Conservation (phyloP, 2,329 filamentous ascomycete genomes). For the Esteya vermicola region DNA sequence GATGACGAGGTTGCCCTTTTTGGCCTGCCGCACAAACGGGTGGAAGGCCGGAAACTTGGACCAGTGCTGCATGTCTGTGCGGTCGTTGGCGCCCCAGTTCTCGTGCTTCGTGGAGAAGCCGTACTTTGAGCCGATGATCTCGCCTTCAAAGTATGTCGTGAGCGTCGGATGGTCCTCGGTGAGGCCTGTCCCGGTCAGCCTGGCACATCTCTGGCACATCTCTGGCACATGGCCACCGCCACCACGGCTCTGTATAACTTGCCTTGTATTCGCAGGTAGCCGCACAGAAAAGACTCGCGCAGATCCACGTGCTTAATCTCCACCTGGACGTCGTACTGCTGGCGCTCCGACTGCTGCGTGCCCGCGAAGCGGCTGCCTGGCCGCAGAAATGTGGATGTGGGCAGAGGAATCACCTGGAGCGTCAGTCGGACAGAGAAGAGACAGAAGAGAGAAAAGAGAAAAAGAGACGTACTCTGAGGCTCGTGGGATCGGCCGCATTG, state of each 20-base stretch:
- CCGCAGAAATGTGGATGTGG: constrained; percentile 75
- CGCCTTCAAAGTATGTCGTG: constrained; percentile 95
- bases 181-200: constrained; percentile 45
- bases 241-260: constrained; percentile 3
- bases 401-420: constrained; percentile 55
- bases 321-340: constrained; percentile 90
- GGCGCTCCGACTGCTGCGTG: constrained; percentile 83
- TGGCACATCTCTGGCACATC: neutral
- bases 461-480: constrained; percentile 32
- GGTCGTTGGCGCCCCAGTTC: constrained; percentile 82
- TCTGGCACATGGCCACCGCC: neutral
- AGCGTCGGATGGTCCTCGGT: constrained; percentile 95
- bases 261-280: constrained; percentile 94
- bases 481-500: constrained; percentile 39
- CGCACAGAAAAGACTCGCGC: constrained; percentile 84
- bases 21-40: constrained; percentile 50
- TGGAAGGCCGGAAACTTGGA: constrained; percentile 76
- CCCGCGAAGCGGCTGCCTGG: constrained; percentile 80
- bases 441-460: neutral
- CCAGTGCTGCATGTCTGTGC: constrained; percentile 90
- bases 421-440: neutral
- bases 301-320: constrained; percentile 96
- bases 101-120: constrained; percentile 84
- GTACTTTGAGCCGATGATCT: constrained; percentile 92
- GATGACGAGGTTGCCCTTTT: constrained; percentile 40